These are phyloP conservation scores for Saccharomycopsis sp. DNA, from an alignment of 805 yeast genomes.

Conservation along the genomic window DNA sequence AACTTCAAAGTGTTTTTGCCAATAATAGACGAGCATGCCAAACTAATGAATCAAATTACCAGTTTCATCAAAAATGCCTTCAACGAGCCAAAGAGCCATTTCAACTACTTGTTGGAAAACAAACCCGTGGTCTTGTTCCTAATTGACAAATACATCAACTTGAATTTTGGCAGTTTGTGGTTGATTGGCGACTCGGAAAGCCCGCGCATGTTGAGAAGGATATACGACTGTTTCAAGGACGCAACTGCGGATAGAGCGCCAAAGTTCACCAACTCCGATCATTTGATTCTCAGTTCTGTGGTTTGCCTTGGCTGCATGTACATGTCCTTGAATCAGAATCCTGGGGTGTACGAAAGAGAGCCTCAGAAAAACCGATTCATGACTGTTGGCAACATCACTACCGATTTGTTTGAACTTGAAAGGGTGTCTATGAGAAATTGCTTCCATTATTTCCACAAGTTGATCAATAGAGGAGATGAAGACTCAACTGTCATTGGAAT, in stretches of 20 bases:
- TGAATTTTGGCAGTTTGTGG: neutral
- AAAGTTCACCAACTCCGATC: constrained; percentile 11
- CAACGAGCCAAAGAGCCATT: neutral
- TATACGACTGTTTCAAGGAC: neutral
- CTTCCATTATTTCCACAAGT: constrained; percentile 13
- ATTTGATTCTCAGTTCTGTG: constrained; percentile 10
- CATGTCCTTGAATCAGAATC: neutral
- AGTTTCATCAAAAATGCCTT: constrained; percentile 1
- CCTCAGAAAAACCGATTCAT: too few relatives aligned
- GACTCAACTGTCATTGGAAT: constrained; percentile 12
- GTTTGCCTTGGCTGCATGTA: constrained; percentile 16
- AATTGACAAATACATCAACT: neutral
- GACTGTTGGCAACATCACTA: neutral
- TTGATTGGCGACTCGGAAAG: neutral
- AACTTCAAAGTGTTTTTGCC: constrained; percentile 12
- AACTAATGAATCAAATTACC: neutral
- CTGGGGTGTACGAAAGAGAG: neutral
- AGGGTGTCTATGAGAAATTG: constrained; percentile 15
- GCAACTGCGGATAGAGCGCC: neutral
- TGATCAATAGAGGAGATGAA: constrained; percentile 9
- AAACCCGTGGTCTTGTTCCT: neutral
- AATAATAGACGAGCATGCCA: constrained; percentile 3
- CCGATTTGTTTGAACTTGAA: constrained; percentile 9
- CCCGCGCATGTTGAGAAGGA: neutral
- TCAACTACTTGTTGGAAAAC: neutral